A percentile compares a stretch with the other conserved stretches of the same genome.
phyloP scores from a whole-genome alignment of 805 yeast genomes.

The Saturnispora silvae region DNA sequence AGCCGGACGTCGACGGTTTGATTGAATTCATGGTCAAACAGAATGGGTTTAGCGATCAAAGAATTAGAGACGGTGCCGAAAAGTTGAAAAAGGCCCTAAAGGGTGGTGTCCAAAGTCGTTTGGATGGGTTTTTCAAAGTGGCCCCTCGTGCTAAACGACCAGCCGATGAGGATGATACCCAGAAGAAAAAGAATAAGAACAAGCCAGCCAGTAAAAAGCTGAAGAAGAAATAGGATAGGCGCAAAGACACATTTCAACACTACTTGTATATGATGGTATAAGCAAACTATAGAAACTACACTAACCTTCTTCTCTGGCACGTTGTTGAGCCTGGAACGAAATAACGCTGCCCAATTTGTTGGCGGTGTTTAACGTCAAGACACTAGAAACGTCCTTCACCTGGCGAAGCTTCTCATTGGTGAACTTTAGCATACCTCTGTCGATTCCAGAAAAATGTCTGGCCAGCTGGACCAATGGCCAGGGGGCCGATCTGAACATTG shows the following conservation, averaged over 20 bases:
- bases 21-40: conserved; percentile 73
- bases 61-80: conserved; percentile 79
- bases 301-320: background rate
- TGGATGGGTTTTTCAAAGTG: conserved; percentile 85
- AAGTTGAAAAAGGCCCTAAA: conserved; percentile 77
- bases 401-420: conserved; percentile 15
- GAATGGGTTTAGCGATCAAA: conserved; percentile 88
- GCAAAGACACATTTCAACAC: background rate
- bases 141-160: conserved; percentile 32
- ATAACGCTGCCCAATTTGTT: conserved; percentile 4
- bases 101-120: conserved; percentile 79
- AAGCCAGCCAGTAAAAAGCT: conserved; percentile 14
- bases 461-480: conserved; percentile 53
- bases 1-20: conserved; percentile 79
- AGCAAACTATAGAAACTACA: too few species aligned
- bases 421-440: conserved; percentile 31
- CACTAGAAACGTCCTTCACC: conserved; percentile 2
- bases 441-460: conserved; percentile 60
- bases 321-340: background rate
- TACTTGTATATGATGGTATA: too few species aligned
- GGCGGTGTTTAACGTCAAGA: conserved; percentile 3
- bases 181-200: conserved; percentile 21
- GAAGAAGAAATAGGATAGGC: background rate
- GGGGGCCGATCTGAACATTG: conserved; percentile 60
- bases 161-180: conserved; percentile 23